Percentiles rank a stretch among this genome's conserved stretches.
These are phyloP conservation scores for Alternaria sp. DNA, from an alignment of 2,329 filamentous ascomycete species.

Conservation along the genomic window DNA sequence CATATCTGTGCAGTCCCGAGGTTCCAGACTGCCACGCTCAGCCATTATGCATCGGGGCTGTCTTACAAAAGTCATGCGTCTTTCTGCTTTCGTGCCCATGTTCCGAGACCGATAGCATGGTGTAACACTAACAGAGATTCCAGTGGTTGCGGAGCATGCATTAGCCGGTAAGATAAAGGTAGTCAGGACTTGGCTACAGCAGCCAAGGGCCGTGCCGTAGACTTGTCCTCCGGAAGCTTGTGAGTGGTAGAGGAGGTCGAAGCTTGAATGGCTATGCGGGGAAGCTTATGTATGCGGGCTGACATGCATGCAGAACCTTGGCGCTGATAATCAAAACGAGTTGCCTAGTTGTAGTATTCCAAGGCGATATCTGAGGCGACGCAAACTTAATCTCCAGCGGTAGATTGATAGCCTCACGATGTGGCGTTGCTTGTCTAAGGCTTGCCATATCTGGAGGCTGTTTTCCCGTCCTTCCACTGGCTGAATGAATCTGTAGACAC, in stretches of 20 bases:
- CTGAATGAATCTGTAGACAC: not conserved
- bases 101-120: slow-evolving; percentile 23
- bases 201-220: not conserved
- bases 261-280: slow-evolving; percentile 31
- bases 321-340: not conserved
- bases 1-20: slow-evolving; percentile 8
- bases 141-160: slow-evolving; percentile 17
- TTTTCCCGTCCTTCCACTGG: not conserved
- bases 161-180: slow-evolving; percentile 15
- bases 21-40: slow-evolving; percentile 1
- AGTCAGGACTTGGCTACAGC: not conserved
- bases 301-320: slow-evolving; percentile 24
- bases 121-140: slow-evolving; percentile 22
- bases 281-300: slow-evolving; percentile 28
- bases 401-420: not conserved
- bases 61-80: slow-evolving; percentile 3
- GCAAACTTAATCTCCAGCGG: too few relatives aligned
- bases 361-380: not conserved
- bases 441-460: not conserved
- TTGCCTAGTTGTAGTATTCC: not conserved
- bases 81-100: slow-evolving; percentile 18
- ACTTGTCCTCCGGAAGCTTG: slow-evolving; percentile 7
- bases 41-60: not conserved
- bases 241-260: slow-evolving; percentile 9
- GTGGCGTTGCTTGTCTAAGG: not conserved